Percentiles rank a stretch among this genome's conserved stretches.
Evolutionary conservation across 2,329 filamentous ascomycete species (phyloP).

Genomic region (Fusarium siculi): DNA sequence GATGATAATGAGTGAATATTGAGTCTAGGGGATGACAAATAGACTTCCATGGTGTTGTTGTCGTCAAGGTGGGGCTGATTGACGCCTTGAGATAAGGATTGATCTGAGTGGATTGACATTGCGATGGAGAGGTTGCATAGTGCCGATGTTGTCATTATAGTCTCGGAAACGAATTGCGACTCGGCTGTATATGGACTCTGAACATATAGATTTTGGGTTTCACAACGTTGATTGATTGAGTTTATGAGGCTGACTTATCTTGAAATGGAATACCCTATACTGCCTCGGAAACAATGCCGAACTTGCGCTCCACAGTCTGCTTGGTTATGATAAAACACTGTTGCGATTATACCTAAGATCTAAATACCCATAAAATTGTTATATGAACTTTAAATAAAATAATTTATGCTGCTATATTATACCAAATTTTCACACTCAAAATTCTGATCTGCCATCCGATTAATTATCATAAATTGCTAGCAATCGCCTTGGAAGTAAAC

Average conservation of each 20-base stretch:
- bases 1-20: slow-evolving; percentile 3
- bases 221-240: not conserved
- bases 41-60: not conserved
- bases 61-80: slow-evolving; percentile 42
- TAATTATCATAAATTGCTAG: not conserved
- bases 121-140: slow-evolving; percentile 5
- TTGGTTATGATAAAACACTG: no score
- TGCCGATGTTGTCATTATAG: slow-evolving; percentile 36
- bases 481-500: rapidly evolving
- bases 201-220: not conserved
- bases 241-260: not conserved
- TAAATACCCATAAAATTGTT: no score
- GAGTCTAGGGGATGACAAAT: slow-evolving; percentile 36
- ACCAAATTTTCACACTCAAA: no score
- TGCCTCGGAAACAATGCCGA: not conserved
- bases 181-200: no score
- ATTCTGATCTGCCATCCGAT: no score
- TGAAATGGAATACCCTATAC: not conserved
- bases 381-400: no score
- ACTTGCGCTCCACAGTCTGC: not conserved
- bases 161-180: not conserved
- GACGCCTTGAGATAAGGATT: slow-evolving; percentile 28
- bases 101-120: not conserved
- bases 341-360: not conserved
- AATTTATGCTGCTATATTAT: no score